A percentile compares a stretch with the other conserved stretches of the same genome.
phyloP scores from a whole-genome alignment of 2,329 filamentous ascomycete genomes.

The Paraphaeosphaeria sporulosa region DNA sequence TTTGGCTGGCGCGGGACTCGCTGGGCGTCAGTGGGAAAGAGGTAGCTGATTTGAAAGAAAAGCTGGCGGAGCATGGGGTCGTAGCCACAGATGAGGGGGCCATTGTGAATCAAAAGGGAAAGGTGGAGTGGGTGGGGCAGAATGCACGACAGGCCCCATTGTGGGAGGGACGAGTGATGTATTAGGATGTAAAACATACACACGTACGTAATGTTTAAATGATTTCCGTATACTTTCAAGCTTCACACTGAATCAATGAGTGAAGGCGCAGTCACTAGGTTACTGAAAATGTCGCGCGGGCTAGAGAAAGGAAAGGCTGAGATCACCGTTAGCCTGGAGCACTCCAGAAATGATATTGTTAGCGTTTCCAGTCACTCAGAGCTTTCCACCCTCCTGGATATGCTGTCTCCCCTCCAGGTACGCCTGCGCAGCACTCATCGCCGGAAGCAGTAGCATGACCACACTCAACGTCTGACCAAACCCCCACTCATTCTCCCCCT shows the following conservation, averaged over 20 bases:
- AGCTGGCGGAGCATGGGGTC: conserved; percentile 4
- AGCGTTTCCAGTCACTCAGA: neutral
- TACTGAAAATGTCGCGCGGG: too few species aligned
- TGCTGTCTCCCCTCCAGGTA: conserved; percentile 39
- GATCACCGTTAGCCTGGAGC: too few species aligned
- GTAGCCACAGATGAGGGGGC: conserved; percentile 6
- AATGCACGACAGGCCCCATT: conserved; percentile 3
- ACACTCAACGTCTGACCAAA: conserved; percentile 43
- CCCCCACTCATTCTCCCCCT: conserved; percentile 38
- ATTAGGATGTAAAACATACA: neutral
- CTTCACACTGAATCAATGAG: too few species aligned
- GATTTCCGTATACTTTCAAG: neutral
- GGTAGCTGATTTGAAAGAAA: neutral
- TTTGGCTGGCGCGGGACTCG: conserved; percentile 18
- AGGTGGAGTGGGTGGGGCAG: conserved; percentile 6
- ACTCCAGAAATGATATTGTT: too few species aligned
- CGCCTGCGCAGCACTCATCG: conserved; percentile 34
- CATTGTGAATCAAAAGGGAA: conserved; percentile 8
- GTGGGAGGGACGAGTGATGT: conserved; percentile 2
- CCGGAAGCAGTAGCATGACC: conserved; percentile 37
- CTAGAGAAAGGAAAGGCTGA: too few species aligned
- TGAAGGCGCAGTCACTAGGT: too few species aligned
- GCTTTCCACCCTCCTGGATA: conserved; percentile 21
- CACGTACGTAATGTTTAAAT: neutral
- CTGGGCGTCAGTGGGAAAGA: conserved; percentile 8